Conservation (phyloP, 352 stramenopile genomes). For the Pythium phragmitis region DNA sequence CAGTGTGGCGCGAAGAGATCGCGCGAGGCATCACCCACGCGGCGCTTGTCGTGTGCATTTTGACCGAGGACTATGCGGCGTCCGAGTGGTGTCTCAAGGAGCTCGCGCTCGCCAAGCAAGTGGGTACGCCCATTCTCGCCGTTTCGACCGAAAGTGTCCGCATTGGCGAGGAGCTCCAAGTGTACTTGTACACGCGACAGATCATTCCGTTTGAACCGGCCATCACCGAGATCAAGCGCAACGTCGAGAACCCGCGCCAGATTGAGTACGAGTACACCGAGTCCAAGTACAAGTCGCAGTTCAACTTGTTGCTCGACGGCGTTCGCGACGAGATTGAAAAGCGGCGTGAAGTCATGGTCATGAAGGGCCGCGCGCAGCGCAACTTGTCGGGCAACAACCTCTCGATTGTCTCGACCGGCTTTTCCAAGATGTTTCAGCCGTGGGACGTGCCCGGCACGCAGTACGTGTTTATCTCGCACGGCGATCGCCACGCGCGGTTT, state of each 20-base stretch:
- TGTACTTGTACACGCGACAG: constrained; percentile 83
- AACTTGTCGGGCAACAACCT: constrained; percentile 23
- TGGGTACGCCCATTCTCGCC: constrained; percentile 72
- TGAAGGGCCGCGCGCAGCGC: constrained; percentile 40
- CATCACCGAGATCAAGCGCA: constrained; percentile 52
- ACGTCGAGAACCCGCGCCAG: constrained; percentile 52
- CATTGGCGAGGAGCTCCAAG: constrained; percentile 79
- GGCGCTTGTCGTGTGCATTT: constrained; percentile 54
- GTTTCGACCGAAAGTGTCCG: constrained; percentile 70
- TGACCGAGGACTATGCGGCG: constrained; percentile 60
- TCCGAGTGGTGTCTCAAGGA: constrained; percentile 70
- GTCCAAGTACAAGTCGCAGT: constrained; percentile 64
- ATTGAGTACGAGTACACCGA: constrained; percentile 85
- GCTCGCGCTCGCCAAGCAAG: constrained; percentile 63
- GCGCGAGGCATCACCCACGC: constrained; percentile 57
- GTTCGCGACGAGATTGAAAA: constrained; percentile 86
- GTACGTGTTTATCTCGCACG: constrained; percentile 81
- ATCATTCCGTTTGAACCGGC: constrained; percentile 76
- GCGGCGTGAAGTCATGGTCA: constrained; percentile 44
- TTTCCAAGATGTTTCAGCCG: constrained; percentile 60
- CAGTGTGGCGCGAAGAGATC: constrained; percentile 69
- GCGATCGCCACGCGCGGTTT: constrained; percentile 69
- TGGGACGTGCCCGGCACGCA: constrained; percentile 51
- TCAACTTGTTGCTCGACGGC: constrained; percentile 74
- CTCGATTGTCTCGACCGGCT: constrained; percentile 36